Evolutionary conservation across 108 stramenopile genomes (phyloP), one percentile per base, ranked within the genome.

Genomic region (Skeletonema menzelii): DNA sequence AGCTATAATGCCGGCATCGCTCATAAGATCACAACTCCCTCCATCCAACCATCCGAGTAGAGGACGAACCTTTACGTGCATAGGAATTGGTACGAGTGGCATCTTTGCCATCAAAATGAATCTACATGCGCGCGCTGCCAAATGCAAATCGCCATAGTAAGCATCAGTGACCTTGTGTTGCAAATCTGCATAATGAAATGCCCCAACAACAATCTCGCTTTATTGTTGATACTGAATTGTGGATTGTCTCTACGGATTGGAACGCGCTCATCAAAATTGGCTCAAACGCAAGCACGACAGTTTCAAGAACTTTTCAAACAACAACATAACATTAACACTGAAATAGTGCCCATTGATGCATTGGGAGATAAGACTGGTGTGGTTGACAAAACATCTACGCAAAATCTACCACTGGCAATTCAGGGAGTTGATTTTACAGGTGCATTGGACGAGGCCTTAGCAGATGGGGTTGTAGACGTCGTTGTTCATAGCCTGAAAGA

Each of bases 401-500:
- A 76, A 32, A 5, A 70, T 0, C 8, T 47, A 47, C 69, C 75
- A 7, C 59, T 76, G 8, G 75, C 75, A 6, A 27, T 69, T 17
- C 6, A 20, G 17, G 35, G 59, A 24, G 69, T 76, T n/a, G 75
- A 76, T 42, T 76, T 76, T 49, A 57, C 56, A 26, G 59, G 69
- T 17, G n/a, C 40, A 40, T 32, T 76, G 28, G 75, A 76, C 47
- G 75, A 67, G 8, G 68, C 75, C 3, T 17, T 76, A 31, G 28
- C 17, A 11, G 27, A 42, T 40, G 69, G 75, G 37, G 22, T 17
- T 6, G 56, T 70, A 20, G 75, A 76, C 24, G 67, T 44, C 0
- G 75, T 60, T 19, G 75, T 76, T 12, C 75, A 76, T 42, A 68
- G 67, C n/a, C 27, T 69, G 17, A 76, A 76, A 47, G 75, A 76